Percentiles rank a stretch among this genome's conserved stretches.
Conservation (phyloP, 2,329 filamentous ascomycete genomes). For the Alternaria panax region DNA sequence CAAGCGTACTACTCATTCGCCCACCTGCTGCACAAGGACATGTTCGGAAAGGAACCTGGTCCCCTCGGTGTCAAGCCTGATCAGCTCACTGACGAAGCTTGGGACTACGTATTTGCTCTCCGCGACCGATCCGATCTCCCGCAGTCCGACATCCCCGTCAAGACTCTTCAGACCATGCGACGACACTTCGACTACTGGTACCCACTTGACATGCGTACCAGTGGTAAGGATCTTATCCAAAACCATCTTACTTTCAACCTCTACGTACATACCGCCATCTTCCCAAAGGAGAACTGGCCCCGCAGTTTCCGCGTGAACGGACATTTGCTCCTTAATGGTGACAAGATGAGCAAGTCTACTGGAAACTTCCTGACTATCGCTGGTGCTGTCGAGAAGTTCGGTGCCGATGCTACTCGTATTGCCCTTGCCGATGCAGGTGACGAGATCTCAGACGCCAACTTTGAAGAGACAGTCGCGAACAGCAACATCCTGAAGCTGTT, state of each 20-base stretch:
- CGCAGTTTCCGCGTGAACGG: constrained; percentile 86
- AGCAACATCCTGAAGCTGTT: constrained; percentile 87
- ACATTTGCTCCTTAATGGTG: constrained; percentile 91
- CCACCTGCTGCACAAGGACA: constrained; percentile 77
- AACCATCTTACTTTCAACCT: constrained; percentile 97
- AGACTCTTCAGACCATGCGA: constrained; percentile 79
- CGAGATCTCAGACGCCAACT: constrained; percentile 93
- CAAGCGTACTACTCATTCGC: constrained; percentile 73
- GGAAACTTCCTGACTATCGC: constrained; percentile 95
- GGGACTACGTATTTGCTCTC: constrained; percentile 92
- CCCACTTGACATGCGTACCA: constrained; percentile 85
- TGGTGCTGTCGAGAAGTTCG: constrained; percentile 88
- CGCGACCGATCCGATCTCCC: constrained; percentile 74
- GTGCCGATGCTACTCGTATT: constrained; percentile 89
- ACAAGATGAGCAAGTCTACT: constrained; percentile 98
- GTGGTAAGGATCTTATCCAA: constrained; percentile 75
- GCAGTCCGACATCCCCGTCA: constrained; percentile 74
- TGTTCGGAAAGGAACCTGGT: constrained; percentile 71
- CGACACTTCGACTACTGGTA: constrained; percentile 98
- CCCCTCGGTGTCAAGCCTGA: constrained; percentile 68
- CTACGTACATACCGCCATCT: constrained; percentile 91
- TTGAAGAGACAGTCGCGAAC: constrained; percentile 94
- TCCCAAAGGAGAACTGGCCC: constrained; percentile 89
- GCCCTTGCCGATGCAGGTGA: constrained; percentile 95
- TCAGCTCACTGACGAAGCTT: constrained; percentile 93